Evolutionary conservation across 768 basidiomycete genomes (phyloP), one percentile per base, ranked within the genome.

Genomic region (Mycena kentingensis): DNA sequence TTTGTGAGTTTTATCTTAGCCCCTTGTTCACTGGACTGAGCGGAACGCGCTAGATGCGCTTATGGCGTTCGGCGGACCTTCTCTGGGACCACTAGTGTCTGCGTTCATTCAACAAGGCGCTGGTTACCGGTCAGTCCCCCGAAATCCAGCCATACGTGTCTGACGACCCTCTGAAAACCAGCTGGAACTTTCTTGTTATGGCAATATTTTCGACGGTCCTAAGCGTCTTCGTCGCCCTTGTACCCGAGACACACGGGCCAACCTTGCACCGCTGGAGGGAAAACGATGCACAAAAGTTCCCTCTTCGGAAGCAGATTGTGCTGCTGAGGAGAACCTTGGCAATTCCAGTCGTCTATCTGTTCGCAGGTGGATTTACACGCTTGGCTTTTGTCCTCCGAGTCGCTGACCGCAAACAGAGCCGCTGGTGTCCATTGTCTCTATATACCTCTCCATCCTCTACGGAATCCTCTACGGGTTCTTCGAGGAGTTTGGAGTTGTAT

Each of bases 201-300:
- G 58, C 58, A 0, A 60, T 60, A 18, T 52, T 59, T 25, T 38
- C 26, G 26, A 52, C 51, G 3, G 48, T 57, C 31, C 29, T 57
- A 19, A 59, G 52, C 15, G 50, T 59, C 15, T n/a, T 49, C 8
- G 50, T 52, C 12, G 58, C 54, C 0, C 42, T 46, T 15, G 16
- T 60, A 0, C 58, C 58, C 5, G 58, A 60, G 24, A 60, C 58
- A 16, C 58, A 60, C 26, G 58, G 54, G 25, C 58, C 58, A 15
- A 60, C 58, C 2, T 25, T 60, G 7, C 51, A 49, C 16, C 47
- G 50, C 26, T 52, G 58, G 58, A 38, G 43, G 11, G 22, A 42
- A 42, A 19, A 26, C 12, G 12, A n/a, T 52, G 42, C 22, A 22
- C 41, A 39, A 41, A 48, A 46, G 11, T 41, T 45, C 24, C 35